Conservation (phyloP, 2,329 filamentous ascomycete species). For the Fusarium pseudocircinatum region DNA sequence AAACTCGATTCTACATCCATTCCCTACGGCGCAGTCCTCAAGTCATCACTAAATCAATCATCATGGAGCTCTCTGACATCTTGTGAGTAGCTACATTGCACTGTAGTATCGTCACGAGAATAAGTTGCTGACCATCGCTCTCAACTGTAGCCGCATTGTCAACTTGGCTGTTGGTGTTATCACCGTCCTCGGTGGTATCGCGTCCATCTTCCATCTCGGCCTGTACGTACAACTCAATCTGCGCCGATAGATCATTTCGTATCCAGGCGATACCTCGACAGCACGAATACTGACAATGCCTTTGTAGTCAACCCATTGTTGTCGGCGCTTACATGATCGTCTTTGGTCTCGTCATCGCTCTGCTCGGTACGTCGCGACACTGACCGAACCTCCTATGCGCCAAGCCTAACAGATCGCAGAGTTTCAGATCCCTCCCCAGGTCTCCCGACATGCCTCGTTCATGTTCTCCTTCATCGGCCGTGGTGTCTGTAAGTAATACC, state of each 20-base stretch:
- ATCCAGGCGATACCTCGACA: neutral
- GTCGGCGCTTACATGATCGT: slow-evolving; percentile 88
- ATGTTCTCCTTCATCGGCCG: slow-evolving; percentile 97
- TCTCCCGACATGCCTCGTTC: slow-evolving; percentile 94
- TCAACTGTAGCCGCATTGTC: slow-evolving; percentile 79
- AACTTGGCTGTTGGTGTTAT: slow-evolving; percentile 89
- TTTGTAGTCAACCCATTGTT: slow-evolving; percentile 63
- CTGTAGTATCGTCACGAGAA: neutral
- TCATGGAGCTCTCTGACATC: slow-evolving; percentile 91
- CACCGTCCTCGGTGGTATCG: slow-evolving; percentile 86
- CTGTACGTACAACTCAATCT: slow-evolving; percentile 61
- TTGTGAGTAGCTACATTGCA: slow-evolving; percentile 69
- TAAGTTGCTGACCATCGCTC: slow-evolving; percentile 49
- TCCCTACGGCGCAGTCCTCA: slow-evolving; percentile 17
- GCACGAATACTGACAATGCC: slow-evolving; percentile 25
- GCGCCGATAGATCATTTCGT: neutral
- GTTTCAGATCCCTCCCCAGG: slow-evolving; percentile 93
- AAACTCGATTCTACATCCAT: slow-evolving; percentile 6
- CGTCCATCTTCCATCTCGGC: slow-evolving; percentile 70
- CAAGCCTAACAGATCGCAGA: slow-evolving; percentile 60
- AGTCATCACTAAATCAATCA: slow-evolving; percentile 37
- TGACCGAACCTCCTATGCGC: neutral
- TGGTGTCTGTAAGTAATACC: slow-evolving; percentile 80
- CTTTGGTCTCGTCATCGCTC: slow-evolving; percentile 82
- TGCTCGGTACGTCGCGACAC: slow-evolving; percentile 62